Base-by-base conservation (phyloP, 1,139 yeast species). In the Pneumocystis oryctolagi region DNA sequence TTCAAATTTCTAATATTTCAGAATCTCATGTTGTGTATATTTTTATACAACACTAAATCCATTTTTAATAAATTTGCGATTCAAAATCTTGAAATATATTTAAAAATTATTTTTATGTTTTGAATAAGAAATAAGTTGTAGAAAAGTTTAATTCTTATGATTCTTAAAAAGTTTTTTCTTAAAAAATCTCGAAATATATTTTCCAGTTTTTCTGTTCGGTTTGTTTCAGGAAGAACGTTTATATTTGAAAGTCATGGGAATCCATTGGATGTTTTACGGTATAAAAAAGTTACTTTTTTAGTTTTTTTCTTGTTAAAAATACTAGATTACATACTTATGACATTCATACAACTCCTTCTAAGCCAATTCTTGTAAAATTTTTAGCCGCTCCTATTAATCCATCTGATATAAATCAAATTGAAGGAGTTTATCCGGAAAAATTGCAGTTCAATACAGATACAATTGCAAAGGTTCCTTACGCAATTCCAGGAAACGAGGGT, bases 401-500 rank as follows among this genome's bases (percentile, higher is more conserved):
- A 0, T 86, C 96, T 0, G 97, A 90, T 71, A 79, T 89, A 72
- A 87, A 87, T 71, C 97, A 89, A 74, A 78, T 90, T 67, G 89
- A 87, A 71, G 97, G 97, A n/a, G 94, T 87, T 0, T 90, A 90
- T 69, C 96, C 96, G 0, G 83, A 89, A n/a, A 81, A 78, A 68
- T 95, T 96, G 0, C 79, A 77, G 58, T 79, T 85, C 68, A 79
- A 84, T 8, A 71, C 73, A 2, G 79, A 77, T 25, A 76, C 82
- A 58, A 83, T 84, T 5, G 80, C 88, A 2, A 71, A 74, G 3
- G 57, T 61, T 6, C 89, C 92, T 0, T 76, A 81, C 55, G 92
- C 92, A 1, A 84, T 88, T 63, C 89, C 89, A 37, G 97, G 97
- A 64, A 90, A 92, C 72, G 99, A 92, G 75, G 98, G 97, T 16